These are phyloP conservation scores for Sphenostylis stenocarpa DNA, from an alignment of 306 rosid species.

Conservation along the genomic window DNA sequence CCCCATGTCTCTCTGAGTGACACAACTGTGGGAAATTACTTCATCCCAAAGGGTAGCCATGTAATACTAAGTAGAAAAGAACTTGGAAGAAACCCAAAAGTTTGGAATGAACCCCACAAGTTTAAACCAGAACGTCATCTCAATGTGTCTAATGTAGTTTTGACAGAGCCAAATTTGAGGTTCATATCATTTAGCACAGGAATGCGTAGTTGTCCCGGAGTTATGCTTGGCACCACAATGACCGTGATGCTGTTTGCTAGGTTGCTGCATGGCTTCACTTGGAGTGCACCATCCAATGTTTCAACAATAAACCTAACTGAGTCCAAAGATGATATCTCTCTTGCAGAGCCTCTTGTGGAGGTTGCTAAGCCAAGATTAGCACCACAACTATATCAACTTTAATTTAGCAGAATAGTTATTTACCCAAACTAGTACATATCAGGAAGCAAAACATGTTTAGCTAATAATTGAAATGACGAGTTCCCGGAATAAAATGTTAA, in stretches of 20 bases:
- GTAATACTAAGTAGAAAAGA: constrained; percentile 40
- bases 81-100: constrained; percentile 39
- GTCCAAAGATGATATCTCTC: neutral
- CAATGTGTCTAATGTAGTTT: neutral
- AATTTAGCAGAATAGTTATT: neutral
- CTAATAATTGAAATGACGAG: no score
- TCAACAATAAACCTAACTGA: neutral
- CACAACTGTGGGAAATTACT: constrained; percentile 34
- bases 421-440: no score
- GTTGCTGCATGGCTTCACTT: no score
- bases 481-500: no score
- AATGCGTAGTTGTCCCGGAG: constrained; percentile 42
- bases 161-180: constrained; percentile 29
- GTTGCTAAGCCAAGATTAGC: constrained; percentile 28
- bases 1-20: constrained; percentile 46
- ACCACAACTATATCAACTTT: neutral
- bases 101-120: constrained; percentile 40
- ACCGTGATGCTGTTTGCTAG: no score
- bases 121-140: constrained; percentile 50
- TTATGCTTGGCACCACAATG: neutral
- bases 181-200: constrained; percentile 45
- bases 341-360: constrained; percentile 16
- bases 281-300: neutral
- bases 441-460: no score
- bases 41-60: constrained; percentile 52